These are phyloP conservation scores for Wolfiporia cocos DNA, from an alignment of 1,284 basidiomycete species.

Conservation along the genomic window DNA sequence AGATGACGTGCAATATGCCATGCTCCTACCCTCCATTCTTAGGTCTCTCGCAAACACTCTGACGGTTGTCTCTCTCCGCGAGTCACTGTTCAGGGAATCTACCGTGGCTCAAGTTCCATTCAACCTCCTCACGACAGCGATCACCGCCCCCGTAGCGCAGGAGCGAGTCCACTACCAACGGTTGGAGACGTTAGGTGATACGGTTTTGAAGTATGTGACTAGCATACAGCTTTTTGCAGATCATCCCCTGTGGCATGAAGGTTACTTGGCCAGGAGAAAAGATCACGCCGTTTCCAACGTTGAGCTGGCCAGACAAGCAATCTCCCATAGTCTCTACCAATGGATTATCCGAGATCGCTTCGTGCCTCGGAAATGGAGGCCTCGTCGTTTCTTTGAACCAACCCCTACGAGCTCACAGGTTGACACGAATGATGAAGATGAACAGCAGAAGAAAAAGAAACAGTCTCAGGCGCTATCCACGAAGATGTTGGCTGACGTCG, in stretches of 20 bases:
- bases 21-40: conserved; percentile 59
- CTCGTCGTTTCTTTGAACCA: conserved; percentile 34
- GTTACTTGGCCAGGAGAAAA: conserved; percentile 63
- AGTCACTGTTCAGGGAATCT: conserved; percentile 34
- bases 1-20: conserved; percentile 45
- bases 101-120: conserved; percentile 40
- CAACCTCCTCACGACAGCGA: conserved; percentile 42
- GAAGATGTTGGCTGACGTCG: conserved; percentile 69
- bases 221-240: conserved; percentile 61
- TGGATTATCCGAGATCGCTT: conserved; percentile 67
- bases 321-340: conserved; percentile 41
- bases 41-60: conserved; percentile 47
- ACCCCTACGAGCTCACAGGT: conserved; percentile 5
- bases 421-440: conserved; percentile 10
- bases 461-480: conserved; percentile 50
- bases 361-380: conserved; percentile 59
- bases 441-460: conserved; percentile 17
- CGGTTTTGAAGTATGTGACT: conserved; percentile 66
- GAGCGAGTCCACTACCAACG: conserved; percentile 67
- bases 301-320: conserved; percentile 55
- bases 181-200: conserved; percentile 76
- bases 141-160: conserved; percentile 54
- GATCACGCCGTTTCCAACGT: conserved; percentile 74
- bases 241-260: conserved; percentile 74
- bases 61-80: conserved; percentile 42